These are phyloP conservation scores for Metarhizium album DNA, from an alignment of 2,329 filamentous ascomycete species.

Conservation along the genomic window DNA sequence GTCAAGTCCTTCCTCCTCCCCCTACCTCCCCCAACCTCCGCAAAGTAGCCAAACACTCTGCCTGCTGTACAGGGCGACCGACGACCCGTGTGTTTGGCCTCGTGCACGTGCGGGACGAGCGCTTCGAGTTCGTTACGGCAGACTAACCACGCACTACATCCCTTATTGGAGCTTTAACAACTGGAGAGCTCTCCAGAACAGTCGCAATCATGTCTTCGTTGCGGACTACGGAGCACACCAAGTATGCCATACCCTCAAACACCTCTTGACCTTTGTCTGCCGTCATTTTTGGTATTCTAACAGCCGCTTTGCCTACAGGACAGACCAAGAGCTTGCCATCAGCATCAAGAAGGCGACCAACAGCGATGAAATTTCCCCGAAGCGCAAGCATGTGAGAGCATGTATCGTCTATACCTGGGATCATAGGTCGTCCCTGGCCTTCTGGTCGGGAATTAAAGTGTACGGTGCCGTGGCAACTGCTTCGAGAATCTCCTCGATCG, in stretches of 20 bases:
- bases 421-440: slow-evolving; percentile 87
- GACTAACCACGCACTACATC: slow-evolving; percentile 2
- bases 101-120: neutral
- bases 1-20: neutral
- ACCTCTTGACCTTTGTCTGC: neutral
- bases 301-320: slow-evolving; percentile 30
- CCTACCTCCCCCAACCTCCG: neutral
- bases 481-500: neutral
- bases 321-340: slow-evolving; percentile 57
- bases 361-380: slow-evolving; percentile 56
- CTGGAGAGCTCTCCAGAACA: slow-evolving; percentile 2
- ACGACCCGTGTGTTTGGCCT: neutral
- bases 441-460: slow-evolving; percentile 99
- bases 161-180: slow-evolving; percentile 3
- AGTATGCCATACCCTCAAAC: slow-evolving; percentile 15
- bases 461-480: slow-evolving; percentile 36
- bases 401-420: slow-evolving; percentile 99
- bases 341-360: slow-evolving; percentile 63
- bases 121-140: neutral
- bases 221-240: slow-evolving; percentile 25
- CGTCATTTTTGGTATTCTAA: slow-evolving; percentile 1
- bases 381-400: slow-evolving; percentile 89
- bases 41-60: neutral
- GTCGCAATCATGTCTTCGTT: slow-evolving; percentile 19
- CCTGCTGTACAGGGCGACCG: neutral